These are phyloP conservation scores for Rhododendron williamsianum DNA, from an alignment of 148 eudicot species.

Conservation along the genomic window DNA sequence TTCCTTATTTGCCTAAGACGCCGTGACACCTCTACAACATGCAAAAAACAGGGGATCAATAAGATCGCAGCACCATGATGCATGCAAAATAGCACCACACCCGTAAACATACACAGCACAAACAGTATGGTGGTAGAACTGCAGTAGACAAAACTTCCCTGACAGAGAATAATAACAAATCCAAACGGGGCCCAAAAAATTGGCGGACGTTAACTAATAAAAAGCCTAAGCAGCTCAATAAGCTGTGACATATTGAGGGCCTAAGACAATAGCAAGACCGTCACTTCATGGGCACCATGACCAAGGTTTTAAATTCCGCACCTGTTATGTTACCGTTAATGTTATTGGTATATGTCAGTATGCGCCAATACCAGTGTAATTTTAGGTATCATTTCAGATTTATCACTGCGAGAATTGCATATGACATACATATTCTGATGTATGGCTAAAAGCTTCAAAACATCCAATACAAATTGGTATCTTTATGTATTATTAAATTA, in stretches of 20 bases:
- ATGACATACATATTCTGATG: not conserved
- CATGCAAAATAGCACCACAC: not conserved
- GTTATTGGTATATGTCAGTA: not conserved
- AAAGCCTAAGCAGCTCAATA: not conserved
- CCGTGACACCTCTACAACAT: slow-evolving; percentile 57
- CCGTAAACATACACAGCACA: not conserved
- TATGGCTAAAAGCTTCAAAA: not conserved
- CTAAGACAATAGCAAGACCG: not conserved
- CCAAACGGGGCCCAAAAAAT: not conserved
- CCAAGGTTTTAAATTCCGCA: not conserved
- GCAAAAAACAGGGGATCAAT: not conserved
- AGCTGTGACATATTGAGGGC: not conserved
- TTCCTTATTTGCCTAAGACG: slow-evolving; percentile 69
- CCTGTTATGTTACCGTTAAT: not conserved
- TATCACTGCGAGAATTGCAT: not conserved
- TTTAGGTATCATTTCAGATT: not conserved
- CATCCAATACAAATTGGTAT: not conserved
- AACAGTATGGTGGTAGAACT: not conserved
- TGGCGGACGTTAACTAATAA: not conserved
- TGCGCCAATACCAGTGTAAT: not conserved
- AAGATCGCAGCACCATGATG: not conserved
- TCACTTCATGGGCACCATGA: not conserved
- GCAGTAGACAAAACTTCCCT: not conserved
- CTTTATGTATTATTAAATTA: no score
- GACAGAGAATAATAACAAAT: not conserved